These are phyloP conservation scores for Phytophthora cactorum DNA, from an alignment of 352 stramenopile species.

Conservation along the genomic window DNA sequence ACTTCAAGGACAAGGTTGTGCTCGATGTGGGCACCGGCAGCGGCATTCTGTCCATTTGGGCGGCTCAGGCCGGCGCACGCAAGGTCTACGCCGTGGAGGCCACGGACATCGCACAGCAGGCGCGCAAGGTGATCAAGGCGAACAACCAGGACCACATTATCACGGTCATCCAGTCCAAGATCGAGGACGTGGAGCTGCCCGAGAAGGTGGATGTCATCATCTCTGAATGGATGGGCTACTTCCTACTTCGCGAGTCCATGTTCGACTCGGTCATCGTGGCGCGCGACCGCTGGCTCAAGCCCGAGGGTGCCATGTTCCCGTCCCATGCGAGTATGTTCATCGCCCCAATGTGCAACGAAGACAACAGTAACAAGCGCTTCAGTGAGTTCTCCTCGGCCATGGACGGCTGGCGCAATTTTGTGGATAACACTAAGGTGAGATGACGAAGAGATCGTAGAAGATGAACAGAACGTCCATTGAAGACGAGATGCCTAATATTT, in stretches of 20 bases:
- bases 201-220: constrained; percentile 99
- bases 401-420: constrained; percentile 85
- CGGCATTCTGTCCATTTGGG: constrained; percentile 99
- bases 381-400: constrained; percentile 86
- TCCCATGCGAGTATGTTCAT: constrained; percentile 98
- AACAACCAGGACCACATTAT: constrained; percentile 98
- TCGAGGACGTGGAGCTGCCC: constrained; percentile 97
- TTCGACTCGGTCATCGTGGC: constrained; percentile 98
- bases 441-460: no score
- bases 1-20: constrained; percentile 99
- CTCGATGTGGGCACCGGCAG: constrained; percentile 99
- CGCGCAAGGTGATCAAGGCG: constrained; percentile 94
- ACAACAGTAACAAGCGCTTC: constrained; percentile 88
- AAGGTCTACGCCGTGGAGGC: constrained; percentile 98
- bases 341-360: constrained; percentile 96
- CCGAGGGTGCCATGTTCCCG: constrained; percentile 98
- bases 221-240: constrained; percentile 99
- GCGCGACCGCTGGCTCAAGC: constrained; percentile 97
- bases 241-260: constrained; percentile 99
- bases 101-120: constrained; percentile 98
- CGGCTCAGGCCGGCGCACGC: constrained; percentile 96
- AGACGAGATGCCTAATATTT: no score
- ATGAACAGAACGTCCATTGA: no score
- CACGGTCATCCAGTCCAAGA: constrained; percentile 98
- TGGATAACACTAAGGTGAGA: constrained; percentile 88